Conservation (phyloP, 306 rosid genomes). For the Citrullus mucosospermus region DNA sequence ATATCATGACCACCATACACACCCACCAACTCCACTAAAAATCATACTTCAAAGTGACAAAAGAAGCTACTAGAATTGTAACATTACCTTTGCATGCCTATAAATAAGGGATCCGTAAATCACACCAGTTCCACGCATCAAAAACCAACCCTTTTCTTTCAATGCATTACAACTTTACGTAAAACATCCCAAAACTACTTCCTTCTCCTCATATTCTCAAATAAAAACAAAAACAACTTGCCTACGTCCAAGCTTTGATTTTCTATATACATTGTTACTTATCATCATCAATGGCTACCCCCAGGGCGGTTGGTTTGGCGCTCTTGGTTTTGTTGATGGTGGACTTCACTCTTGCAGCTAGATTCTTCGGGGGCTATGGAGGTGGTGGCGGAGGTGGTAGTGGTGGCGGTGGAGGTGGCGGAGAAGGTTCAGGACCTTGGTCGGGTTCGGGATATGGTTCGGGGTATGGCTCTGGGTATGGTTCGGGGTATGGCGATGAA, state of each 20-base stretch:
- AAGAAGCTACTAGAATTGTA: neutral
- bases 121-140: neutral
- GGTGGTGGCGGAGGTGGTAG: conserved; percentile 17
- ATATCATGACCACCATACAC: neutral
- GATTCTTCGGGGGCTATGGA: conserved; percentile 10
- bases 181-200: neutral
- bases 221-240: neutral
- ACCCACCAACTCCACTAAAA: neutral
- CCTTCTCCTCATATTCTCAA: neutral
- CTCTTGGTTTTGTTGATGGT: conserved; percentile 44
- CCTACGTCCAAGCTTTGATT: neutral
- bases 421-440: conserved; percentile 37
- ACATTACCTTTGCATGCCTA: neutral
- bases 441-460: conserved; percentile 42
- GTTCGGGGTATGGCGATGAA: neutral
- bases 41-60: neutral
- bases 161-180: neutral
- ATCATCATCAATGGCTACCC: conserved; percentile 29
- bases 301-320: conserved; percentile 33
- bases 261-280: neutral
- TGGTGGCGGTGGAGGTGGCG: conserved; percentile 32
- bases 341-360: conserved; percentile 49
- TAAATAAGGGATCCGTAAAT: neutral
- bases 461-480: conserved; percentile 16
- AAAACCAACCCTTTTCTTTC: neutral